phyloP scores from a whole-genome alignment of 345 rosid genomes.

The Eucalyptus curtisii region DNA sequence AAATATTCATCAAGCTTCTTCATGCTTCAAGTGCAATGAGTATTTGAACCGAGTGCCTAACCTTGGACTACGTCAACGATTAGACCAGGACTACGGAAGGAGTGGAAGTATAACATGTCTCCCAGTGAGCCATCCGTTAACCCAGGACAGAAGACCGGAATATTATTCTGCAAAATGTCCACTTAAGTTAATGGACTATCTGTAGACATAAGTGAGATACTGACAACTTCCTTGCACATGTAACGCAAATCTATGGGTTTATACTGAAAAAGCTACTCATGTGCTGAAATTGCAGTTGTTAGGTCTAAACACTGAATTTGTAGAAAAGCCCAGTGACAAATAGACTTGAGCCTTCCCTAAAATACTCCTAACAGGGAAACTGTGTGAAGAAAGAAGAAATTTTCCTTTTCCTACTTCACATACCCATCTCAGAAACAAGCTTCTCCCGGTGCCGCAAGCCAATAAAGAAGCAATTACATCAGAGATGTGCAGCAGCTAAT shows the following conservation, averaged over 20 bases:
- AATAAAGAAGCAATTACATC: too few relatives aligned
- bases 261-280: too few relatives aligned
- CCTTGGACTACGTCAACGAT: constrained; percentile 69
- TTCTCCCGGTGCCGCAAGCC: too few relatives aligned
- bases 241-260: neutral
- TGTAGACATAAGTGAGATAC: neutral
- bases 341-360: too few relatives aligned
- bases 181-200: neutral
- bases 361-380: too few relatives aligned
- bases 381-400: too few relatives aligned
- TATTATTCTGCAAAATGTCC: constrained; percentile 46
- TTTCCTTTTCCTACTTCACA: too few relatives aligned
- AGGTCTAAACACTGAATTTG: too few relatives aligned
- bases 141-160: constrained; percentile 92
- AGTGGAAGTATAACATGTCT: constrained; percentile 92
- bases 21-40: neutral
- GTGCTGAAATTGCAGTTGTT: too few relatives aligned
- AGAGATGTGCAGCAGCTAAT: too few relatives aligned
- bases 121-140: constrained; percentile 95
- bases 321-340: too few relatives aligned
- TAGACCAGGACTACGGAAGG: constrained; percentile 50
- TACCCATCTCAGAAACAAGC: too few relatives aligned
- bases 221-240: neutral
- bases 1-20: neutral
- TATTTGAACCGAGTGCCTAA: neutral